Percentiles rank a stretch among this genome's conserved stretches.
phyloP scores from a whole-genome alignment of 2,329 filamentous ascomycete species.

The Boeremia exigua region DNA sequence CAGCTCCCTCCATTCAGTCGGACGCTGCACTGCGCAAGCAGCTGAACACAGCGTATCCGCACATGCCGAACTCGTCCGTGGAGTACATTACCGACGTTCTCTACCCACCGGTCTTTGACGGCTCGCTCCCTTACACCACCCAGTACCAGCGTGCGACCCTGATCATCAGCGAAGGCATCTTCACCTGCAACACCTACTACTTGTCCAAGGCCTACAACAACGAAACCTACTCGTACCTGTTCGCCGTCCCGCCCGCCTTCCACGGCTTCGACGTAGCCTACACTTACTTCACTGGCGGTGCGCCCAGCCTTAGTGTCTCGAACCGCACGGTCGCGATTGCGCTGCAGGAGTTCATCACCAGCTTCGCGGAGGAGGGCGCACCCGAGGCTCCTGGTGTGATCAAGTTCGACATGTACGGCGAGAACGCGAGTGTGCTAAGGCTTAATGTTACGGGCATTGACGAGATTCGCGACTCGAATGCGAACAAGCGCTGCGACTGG shows the following conservation, averaged over 20 bases:
- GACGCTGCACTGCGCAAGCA: constrained; percentile 35
- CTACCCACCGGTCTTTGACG: constrained; percentile 59
- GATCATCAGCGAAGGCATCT: constrained; percentile 53
- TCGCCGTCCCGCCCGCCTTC: constrained; percentile 59
- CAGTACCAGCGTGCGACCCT: constrained; percentile 52
- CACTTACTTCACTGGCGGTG: constrained; percentile 58
- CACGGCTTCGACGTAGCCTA: constrained; percentile 62
- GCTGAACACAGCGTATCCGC: constrained; percentile 36
- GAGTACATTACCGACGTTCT: constrained; percentile 53
- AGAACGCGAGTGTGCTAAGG: constrained; percentile 52
- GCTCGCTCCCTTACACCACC: constrained; percentile 54
- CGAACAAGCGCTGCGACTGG: constrained; percentile 58
- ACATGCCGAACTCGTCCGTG: constrained; percentile 40
- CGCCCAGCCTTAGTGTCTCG: constrained; percentile 18
- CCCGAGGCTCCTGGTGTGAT: constrained; percentile 50
- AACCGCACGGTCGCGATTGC: constrained; percentile 50
- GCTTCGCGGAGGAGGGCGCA: constrained; percentile 49
- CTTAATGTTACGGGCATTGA: constrained; percentile 53
- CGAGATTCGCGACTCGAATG: constrained; percentile 53
- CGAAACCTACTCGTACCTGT: constrained; percentile 59
- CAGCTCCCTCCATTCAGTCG: constrained; percentile 46
- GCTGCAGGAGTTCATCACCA: constrained; percentile 55
- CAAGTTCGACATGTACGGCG: constrained; percentile 56
- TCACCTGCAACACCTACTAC: constrained; percentile 61
- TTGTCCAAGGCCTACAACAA: constrained; percentile 56